Percentiles rank a stretch among this genome's conserved stretches.
These are phyloP conservation scores for Pichia nakasei DNA, from an alignment of 805 yeast species.

Conservation along the genomic window DNA sequence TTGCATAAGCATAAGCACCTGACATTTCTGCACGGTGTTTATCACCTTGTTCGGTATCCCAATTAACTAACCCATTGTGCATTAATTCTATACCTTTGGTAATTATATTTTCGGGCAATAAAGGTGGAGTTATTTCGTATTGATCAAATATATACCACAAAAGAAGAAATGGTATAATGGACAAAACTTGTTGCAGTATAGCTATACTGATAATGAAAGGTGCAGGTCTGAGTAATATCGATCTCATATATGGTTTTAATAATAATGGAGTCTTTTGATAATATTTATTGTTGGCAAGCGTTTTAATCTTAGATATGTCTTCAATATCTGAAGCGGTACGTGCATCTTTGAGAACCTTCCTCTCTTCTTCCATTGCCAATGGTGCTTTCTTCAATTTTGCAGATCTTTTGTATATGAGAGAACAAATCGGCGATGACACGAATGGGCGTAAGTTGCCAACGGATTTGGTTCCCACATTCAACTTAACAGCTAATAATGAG, in stretches of 20 bases:
- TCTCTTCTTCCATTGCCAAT: slow-evolving; percentile 10
- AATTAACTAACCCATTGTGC: slow-evolving; percentile 28
- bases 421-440: not conserved
- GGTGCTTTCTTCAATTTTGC: slow-evolving; percentile 12
- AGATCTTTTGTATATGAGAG: slow-evolving; percentile 16
- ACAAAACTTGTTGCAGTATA: slow-evolving; percentile 44
- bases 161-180: slow-evolving; percentile 42
- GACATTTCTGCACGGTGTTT: slow-evolving; percentile 21
- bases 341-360: slow-evolving; percentile 8
- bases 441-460: not conserved
- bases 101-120: slow-evolving; percentile 41
- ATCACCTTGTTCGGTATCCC: slow-evolving; percentile 22
- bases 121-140: slow-evolving; percentile 33
- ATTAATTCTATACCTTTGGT: slow-evolving; percentile 39
- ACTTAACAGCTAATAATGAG: no score
- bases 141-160: slow-evolving; percentile 44
- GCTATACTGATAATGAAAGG: slow-evolving; percentile 38
- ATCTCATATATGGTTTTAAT: slow-evolving; percentile 25
- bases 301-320: slow-evolving; percentile 16
- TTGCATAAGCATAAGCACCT: slow-evolving; percentile 31
- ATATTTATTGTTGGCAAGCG: slow-evolving; percentile 23
- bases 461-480: no score
- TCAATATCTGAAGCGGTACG: slow-evolving; percentile 15
- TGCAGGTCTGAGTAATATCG: slow-evolving; percentile 24
- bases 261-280: slow-evolving; percentile 24